phyloP scores from a whole-genome alignment of 257 asterid species.

The Fraxinus quadrangulata region DNA sequence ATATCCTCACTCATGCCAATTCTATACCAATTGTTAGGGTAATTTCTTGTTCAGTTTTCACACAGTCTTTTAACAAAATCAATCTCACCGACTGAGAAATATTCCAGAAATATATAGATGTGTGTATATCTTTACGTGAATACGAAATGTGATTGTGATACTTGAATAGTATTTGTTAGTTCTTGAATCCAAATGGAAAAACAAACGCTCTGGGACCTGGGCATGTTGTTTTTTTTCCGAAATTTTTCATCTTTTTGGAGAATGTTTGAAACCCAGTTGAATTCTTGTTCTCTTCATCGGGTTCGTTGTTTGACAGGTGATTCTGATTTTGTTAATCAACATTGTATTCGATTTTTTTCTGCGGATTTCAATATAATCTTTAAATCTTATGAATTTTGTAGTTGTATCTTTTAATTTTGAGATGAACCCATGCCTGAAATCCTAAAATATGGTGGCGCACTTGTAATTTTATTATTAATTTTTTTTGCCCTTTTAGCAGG shows the following conservation, averaged over 20 bases:
- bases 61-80: constrained; percentile 13
- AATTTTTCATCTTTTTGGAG: background rate
- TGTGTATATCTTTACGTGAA: constrained; percentile 19
- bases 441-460: constrained; percentile 1
- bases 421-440: constrained; percentile 3
- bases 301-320: constrained; percentile 28
- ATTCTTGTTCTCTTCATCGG: constrained; percentile 29
- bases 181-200: constrained; percentile 18
- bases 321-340: constrained; percentile 17
- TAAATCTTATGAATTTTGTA: constrained; percentile 15
- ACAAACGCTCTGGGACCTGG: background rate
- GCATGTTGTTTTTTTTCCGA: background rate
- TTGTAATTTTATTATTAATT: background rate
- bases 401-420: constrained; percentile 14
- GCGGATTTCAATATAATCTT: background rate
- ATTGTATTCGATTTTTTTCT: constrained; percentile 20
- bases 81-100: background rate
- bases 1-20: constrained; percentile 38
- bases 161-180: constrained; percentile 17
- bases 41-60: constrained; percentile 31
- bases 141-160: constrained; percentile 10
- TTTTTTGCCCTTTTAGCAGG: background rate
- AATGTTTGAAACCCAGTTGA: constrained; percentile 23
- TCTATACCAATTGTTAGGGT: constrained; percentile 36
- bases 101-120: background rate